Percentiles rank a stretch among this genome's conserved stretches.
phyloP scores from a whole-genome alignment of 306 rosid species.

The Spatholobus suberectus region DNA sequence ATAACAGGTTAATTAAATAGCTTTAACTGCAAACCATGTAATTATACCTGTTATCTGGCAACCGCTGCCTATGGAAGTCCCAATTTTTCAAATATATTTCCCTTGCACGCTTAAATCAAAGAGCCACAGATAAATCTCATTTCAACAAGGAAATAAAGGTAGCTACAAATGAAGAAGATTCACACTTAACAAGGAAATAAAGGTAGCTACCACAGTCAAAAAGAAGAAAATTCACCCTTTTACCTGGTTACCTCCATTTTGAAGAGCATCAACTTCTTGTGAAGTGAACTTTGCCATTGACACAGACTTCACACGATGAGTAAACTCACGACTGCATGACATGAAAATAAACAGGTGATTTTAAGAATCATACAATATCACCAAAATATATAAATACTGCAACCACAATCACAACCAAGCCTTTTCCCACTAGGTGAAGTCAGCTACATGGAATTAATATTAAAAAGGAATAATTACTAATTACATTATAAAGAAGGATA shows the following conservation, averaged over 20 bases:
- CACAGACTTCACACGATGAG: constrained; percentile 98
- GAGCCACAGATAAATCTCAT: constrained; percentile 30
- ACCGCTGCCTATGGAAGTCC: constrained; percentile 86
- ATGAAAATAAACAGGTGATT: constrained; percentile 28
- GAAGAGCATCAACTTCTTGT: constrained; percentile 91
- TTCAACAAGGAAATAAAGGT: constrained; percentile 36
- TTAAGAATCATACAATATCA: background rate
- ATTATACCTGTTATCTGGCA: constrained; percentile 79
- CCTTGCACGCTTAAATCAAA: constrained; percentile 79
- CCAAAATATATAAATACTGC: constrained; percentile 12
- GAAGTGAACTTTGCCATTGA: constrained; percentile 92
- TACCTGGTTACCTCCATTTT: constrained; percentile 98
- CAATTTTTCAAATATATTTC: constrained; percentile 81
- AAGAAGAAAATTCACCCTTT: background rate
- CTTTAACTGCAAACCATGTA: constrained; percentile 24
- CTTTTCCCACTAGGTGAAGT: background rate
- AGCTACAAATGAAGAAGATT: constrained; percentile 18
- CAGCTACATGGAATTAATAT: background rate
- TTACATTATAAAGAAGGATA: background rate
- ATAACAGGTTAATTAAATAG: background rate
- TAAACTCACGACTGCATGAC: constrained; percentile 85
- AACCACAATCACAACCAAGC: background rate
- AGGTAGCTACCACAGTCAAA: background rate
- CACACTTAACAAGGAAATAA: constrained; percentile 27
- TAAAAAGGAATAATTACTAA: background rate